Percentiles rank a stretch among this genome's conserved stretches.
Evolutionary conservation across 306 rosid genomes (phyloP).

Genomic region (Oxytropis ochrocephala): DNA sequence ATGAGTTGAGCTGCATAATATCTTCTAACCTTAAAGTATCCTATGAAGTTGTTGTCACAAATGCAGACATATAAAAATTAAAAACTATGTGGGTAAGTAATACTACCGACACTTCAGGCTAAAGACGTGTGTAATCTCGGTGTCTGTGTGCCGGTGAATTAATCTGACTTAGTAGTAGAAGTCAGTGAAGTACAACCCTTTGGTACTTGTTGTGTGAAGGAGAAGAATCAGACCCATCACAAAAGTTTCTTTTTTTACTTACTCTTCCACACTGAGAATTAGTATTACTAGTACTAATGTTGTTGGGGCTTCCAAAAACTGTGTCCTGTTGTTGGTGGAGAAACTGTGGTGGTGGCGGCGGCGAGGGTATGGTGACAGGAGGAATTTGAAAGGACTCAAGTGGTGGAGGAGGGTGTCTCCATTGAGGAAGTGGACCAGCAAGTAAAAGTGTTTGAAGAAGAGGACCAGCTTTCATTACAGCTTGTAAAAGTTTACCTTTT

Average conservation of each 20-base stretch:
- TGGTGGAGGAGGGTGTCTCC: constrained; percentile 99
- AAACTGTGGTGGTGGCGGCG: constrained; percentile 23
- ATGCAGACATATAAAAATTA: constrained; percentile 4
- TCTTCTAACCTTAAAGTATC: constrained; percentile 34
- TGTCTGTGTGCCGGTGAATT: no score
- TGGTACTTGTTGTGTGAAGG: constrained; percentile 65
- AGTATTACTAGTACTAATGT: constrained; percentile 14
- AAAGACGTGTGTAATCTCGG: no score
- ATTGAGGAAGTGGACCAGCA: constrained; percentile 98
- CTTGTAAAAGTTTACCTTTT: constrained; percentile 90
- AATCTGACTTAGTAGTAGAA: no score
- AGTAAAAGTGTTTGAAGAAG: constrained; percentile 77
- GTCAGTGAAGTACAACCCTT: constrained; percentile 63
- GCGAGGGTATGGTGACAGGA: constrained; percentile 71
- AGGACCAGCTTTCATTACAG: constrained; percentile 98
- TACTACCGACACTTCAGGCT: no score
- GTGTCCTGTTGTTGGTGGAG: constrained; percentile 50
- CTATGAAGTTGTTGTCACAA: constrained; percentile 22
- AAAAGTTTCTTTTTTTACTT: constrained; percentile 57
- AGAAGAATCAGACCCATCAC: constrained; percentile 59
- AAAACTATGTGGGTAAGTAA: constrained; percentile 16
- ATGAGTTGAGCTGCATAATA: constrained; percentile 43
- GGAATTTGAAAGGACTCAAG: constrained; percentile 85
- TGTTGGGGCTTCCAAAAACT: constrained; percentile 22
- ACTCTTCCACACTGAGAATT: constrained; percentile 42